Percentiles rank a stretch among this genome's conserved stretches.
These are phyloP conservation scores for Melastoma malabathricum DNA, from an alignment of 345 rosid genomes.

Conservation along the genomic window DNA sequence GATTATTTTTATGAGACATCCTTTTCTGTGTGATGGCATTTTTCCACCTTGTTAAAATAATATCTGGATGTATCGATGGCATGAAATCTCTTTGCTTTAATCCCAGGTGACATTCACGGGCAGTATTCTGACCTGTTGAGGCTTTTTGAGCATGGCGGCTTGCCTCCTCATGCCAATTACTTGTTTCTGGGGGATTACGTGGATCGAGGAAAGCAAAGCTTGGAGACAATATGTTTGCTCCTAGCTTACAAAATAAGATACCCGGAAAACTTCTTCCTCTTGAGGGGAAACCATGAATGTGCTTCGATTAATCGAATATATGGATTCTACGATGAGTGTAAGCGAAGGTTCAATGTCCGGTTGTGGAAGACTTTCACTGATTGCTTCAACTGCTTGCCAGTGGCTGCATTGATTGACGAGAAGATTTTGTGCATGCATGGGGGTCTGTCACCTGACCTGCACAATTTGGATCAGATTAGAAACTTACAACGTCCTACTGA, in stretches of 20 bases:
- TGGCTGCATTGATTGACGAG: slow-evolving; percentile 9
- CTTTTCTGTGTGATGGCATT: too few species aligned
- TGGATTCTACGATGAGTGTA: slow-evolving; percentile 10
- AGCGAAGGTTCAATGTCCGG: slow-evolving; percentile 10
- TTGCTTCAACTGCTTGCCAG: slow-evolving; percentile 8
- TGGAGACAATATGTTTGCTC: slow-evolving; percentile 10
- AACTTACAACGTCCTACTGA: slow-evolving; percentile 1
- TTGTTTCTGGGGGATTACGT: slow-evolving; percentile 9
- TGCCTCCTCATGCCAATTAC: slow-evolving; percentile 6
- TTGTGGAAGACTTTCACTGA: slow-evolving; percentile 9
- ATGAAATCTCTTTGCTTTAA: too few species aligned
- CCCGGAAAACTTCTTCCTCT: slow-evolving; percentile 7
- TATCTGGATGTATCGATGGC: too few species aligned
- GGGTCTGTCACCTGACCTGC: slow-evolving; percentile 8
- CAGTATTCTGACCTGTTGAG: slow-evolving; percentile 8
- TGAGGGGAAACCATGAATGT: slow-evolving; percentile 10
- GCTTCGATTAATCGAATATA: slow-evolving; percentile 10
- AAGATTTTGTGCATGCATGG: slow-evolving; percentile 10
- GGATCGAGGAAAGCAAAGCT: slow-evolving; percentile 9
- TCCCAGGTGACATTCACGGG: slow-evolving; percentile 9
- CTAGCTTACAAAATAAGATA: slow-evolving; percentile 8
- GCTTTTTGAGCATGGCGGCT: slow-evolving; percentile 6
- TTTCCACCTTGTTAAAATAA: too few species aligned
- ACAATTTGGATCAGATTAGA: slow-evolving; percentile 6
- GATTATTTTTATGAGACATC: too few species aligned